Evolutionary conservation across 1,139 yeast genomes (phyloP), one percentile per base, ranked within the genome.

Genomic region (Sporopachydermia cereana): DNA sequence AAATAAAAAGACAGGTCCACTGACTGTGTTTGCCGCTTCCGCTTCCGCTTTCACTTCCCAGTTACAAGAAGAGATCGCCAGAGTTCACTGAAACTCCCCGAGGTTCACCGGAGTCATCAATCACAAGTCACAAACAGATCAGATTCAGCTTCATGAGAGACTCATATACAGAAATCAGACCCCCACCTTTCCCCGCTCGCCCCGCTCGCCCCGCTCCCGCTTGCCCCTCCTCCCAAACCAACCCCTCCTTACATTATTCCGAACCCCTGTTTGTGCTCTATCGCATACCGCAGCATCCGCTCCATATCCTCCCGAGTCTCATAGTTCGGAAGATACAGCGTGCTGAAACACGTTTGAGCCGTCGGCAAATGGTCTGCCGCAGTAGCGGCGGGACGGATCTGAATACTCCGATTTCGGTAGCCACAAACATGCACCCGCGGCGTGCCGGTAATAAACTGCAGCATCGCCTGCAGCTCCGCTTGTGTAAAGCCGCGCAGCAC

Each of bases 361-460:
- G 58, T 49, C 5, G 62, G 61, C 4, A 58, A 43, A 14, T 51
- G 43, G 12, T 48, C n/a, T 30, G 44, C 43, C 22, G 52, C 54
- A 3, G 50, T 42, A 1, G 55, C 57, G 41, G 54, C 56, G 5
- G 49, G 34, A 43, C 49, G 51, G 24, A 58, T 50, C 2, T 49
- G 49, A 27, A 58, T 48, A 16, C 46, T 46, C 34, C 56, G 47
- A 23, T 44, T 45, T 18, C 44, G 31, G 22, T 51, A 39, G 1
- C 55, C 57, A 2, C 59, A 57, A 18, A 49, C 49, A 2, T 62
- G 59, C 2, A 58, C 47, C 2, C 57, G 45, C 24, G 50, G 47
- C 3, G 57, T 52, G 3, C 62, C 62, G 2, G 62, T 57, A n/a
- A 57, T 55, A 49, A 59, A 59, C 46, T 55, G 54, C 41, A 58